Conservation (phyloP, 2,329 filamentous ascomycete genomes). For the Nothophoma quercina region DNA sequence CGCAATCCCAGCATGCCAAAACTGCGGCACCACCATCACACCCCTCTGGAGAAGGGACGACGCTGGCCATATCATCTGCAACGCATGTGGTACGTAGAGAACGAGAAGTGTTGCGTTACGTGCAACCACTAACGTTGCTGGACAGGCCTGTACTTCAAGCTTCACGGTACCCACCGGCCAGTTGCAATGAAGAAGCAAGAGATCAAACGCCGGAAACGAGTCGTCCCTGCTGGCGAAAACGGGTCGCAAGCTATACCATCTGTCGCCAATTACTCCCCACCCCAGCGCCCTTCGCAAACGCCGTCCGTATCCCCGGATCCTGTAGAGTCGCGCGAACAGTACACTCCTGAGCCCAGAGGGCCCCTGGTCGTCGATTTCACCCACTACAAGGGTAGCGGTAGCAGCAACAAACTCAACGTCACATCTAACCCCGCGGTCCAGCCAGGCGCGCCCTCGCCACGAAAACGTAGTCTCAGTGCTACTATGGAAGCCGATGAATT, state of each 20-base stretch:
- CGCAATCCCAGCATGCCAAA: constrained; percentile 90
- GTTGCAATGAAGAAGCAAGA: constrained; percentile 99
- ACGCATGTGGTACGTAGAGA: constrained; percentile 83
- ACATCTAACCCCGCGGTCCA: constrained; percentile 28
- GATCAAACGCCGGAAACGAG: constrained; percentile 93
- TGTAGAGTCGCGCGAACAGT: constrained; percentile 40
- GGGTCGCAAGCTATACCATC: constrained; percentile 38
- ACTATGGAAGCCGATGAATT: constrained; percentile 40
- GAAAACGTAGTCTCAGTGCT: constrained; percentile 49
- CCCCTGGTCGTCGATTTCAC: constrained; percentile 50
- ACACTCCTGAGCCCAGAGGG: constrained; percentile 38
- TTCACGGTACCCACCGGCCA: constrained; percentile 90
- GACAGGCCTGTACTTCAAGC: constrained; percentile 90
- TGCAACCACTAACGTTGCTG: constrained; percentile 19
- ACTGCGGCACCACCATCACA: constrained; percentile 95
- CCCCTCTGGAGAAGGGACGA: constrained; percentile 95
- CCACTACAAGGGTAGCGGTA: constrained; percentile 39
- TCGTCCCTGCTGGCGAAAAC: constrained; percentile 76
- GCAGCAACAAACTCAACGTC: constrained; percentile 17
- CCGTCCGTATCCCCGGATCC: constrained; percentile 48
- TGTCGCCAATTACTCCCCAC: constrained; percentile 40
- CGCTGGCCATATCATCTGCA: constrained; percentile 95
- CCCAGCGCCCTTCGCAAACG: constrained; percentile 36
- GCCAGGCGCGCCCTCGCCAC: constrained; percentile 34
- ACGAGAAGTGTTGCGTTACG: not conserved